A percentile compares a stretch with the other conserved stretches of the same genome.
Evolutionary conservation across 2,329 filamentous ascomycete genomes (phyloP).

Genomic region (Tolypocladium amazonense): DNA sequence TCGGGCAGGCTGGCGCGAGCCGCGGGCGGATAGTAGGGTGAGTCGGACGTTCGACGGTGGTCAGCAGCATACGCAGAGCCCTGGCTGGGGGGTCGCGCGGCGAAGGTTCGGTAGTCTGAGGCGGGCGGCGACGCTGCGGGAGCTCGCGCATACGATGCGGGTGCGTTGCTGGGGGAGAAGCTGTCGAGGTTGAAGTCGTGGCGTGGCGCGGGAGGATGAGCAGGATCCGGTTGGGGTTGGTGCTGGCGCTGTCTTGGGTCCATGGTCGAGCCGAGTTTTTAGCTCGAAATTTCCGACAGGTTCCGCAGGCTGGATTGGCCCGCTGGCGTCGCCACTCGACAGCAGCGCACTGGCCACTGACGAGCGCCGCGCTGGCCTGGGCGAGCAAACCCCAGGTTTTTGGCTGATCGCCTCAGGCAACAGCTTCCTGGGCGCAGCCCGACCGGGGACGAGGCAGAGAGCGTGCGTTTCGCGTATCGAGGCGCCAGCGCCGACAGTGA

Average conservation of each 20-base stretch:
- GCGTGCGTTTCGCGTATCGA: background rate
- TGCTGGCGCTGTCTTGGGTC: conserved; percentile 14
- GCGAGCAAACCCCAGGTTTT: background rate
- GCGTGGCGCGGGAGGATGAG: background rate
- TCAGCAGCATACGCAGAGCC: conserved; percentile 19
- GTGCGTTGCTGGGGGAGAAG: background rate
- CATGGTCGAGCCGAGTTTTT: conserved; percentile 24
- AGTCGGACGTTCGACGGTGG: conserved; percentile 30
- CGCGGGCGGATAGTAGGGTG: conserved; percentile 27
- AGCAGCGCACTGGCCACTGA: background rate
- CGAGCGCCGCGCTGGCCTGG: background rate
- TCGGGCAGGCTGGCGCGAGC: conserved; percentile 19
- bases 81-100: background rate
- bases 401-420: background rate
- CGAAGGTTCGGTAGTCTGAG: conserved; percentile 1
- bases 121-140: conserved; percentile 4
- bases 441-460: background rate
- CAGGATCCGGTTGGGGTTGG: background rate
- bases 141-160: background rate
- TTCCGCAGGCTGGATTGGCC: background rate
- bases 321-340: background rate
- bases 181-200: background rate
- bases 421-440: background rate
- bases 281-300: conserved; percentile 20
- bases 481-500: background rate